Evolutionary conservation across 257 asterid genomes (phyloP).

Genomic region (Ophiorrhiza pumila): DNA sequence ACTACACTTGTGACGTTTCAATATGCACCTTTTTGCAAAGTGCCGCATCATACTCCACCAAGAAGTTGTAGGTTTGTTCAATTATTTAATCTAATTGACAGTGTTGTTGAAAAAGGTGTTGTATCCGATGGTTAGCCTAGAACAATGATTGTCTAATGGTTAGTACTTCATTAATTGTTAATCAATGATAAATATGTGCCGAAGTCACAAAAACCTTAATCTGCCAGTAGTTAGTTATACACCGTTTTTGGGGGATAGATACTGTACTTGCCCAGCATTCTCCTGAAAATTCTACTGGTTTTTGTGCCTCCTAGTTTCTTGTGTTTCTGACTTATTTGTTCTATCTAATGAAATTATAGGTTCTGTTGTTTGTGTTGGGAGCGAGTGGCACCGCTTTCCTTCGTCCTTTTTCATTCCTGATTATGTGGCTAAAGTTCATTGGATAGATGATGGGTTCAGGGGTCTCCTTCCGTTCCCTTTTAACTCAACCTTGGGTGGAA

Average conservation of each 20-base stretch:
- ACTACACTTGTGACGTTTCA: too few relatives aligned
- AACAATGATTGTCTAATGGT: too few relatives aligned
- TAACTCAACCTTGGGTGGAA: slow-evolving; percentile 88
- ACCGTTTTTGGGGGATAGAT: not conserved
- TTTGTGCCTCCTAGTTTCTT: not conserved
- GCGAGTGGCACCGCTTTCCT: slow-evolving; percentile 97
- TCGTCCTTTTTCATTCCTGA: slow-evolving; percentile 90
- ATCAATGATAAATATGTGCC: not conserved
- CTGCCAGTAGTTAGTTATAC: not conserved
- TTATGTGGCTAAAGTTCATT: slow-evolving; percentile 68
- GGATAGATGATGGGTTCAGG: slow-evolving; percentile 96
- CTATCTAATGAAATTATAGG: slow-evolving; percentile 39
- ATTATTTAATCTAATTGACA: too few relatives aligned
- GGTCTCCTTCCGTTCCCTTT: slow-evolving; percentile 97
- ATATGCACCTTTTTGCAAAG: too few relatives aligned
- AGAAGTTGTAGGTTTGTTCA: too few relatives aligned
- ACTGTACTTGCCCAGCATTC: not conserved
- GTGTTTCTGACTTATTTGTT: slow-evolving; percentile 1
- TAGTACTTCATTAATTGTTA: too few relatives aligned
- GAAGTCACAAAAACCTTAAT: not conserved
- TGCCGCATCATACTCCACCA: too few relatives aligned
- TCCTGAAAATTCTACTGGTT: not conserved
- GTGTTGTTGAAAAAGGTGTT: too few relatives aligned
- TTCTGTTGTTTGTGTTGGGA: slow-evolving; percentile 80
- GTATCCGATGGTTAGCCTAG: too few relatives aligned